Evolutionary conservation across 371 early-diverging fungal species (phyloP).

Genomic region (Sporodiniella umbellata): DNA sequence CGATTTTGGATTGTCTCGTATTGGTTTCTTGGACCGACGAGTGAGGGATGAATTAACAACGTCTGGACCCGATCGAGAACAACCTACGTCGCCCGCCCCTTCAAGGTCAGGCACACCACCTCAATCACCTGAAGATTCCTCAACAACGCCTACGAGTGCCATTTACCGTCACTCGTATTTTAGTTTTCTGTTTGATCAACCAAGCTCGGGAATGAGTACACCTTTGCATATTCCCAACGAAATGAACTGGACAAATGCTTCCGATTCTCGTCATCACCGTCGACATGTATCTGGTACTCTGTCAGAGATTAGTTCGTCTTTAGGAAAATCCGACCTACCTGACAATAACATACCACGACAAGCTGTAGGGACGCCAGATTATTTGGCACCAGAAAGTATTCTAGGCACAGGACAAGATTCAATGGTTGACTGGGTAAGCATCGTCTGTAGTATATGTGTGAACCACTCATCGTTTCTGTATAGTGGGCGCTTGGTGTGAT

Average conservation of each 20-base stretch:
- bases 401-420: conserved; percentile 82
- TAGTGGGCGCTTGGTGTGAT: conserved; percentile 92
- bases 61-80: conserved; percentile 18
- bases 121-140: conserved; percentile 13
- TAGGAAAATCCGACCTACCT: conserved; percentile 2
- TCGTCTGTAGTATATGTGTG: background rate
- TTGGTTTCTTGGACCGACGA: conserved; percentile 82
- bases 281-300: conserved; percentile 21
- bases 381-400: conserved; percentile 94
- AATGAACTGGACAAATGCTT: conserved; percentile 1
- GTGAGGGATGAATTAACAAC: conserved; percentile 56
- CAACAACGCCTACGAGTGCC: conserved; percentile 12
- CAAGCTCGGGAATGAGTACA: conserved; percentile 11
- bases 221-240: conserved; percentile 9
- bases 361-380: conserved; percentile 95
- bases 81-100: conserved; percentile 43
- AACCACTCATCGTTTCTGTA: background rate
- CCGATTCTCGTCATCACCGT: conserved; percentile 23
- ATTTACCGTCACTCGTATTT: conserved; percentile 36
- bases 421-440: conserved; percentile 86
- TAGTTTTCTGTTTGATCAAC: conserved; percentile 29
- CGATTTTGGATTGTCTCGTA: conserved; percentile 92
- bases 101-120: conserved; percentile 44
- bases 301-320: conserved; percentile 10
- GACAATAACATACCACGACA: conserved; percentile 7